These are phyloP conservation scores for Hemerocallis citrina DNA, from an alignment of 106 monocot genomes.

Conservation along the genomic window DNA sequence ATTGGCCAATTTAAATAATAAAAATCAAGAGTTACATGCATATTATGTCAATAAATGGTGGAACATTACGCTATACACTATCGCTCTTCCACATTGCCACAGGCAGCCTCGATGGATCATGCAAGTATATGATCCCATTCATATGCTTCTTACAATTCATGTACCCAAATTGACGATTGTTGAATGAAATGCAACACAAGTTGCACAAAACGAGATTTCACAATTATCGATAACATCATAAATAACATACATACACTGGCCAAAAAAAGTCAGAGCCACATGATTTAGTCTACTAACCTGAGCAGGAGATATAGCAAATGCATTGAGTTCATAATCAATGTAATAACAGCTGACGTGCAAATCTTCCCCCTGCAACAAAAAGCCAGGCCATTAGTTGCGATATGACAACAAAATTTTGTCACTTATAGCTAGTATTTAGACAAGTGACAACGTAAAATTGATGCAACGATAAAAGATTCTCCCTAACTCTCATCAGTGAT, in stretches of 20 bases:
- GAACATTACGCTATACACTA: too few relatives aligned
- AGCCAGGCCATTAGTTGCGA: not conserved
- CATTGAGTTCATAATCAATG: constrained; percentile 65
- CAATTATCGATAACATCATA: not conserved
- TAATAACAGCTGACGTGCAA: constrained; percentile 82
- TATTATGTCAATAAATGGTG: too few relatives aligned
- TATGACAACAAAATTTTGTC: not conserved
- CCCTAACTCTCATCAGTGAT: too few relatives aligned
- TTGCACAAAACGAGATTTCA: not conserved
- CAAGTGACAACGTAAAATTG: too few relatives aligned
- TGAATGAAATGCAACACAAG: not conserved
- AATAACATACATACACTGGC: not conserved
- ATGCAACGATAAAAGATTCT: too few relatives aligned
- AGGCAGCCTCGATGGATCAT: too few relatives aligned
- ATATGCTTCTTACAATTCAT: not conserved
- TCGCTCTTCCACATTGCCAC: too few relatives aligned
- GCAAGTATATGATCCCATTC: too few relatives aligned
- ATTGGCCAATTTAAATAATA: too few relatives aligned
- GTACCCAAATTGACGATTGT: not conserved
- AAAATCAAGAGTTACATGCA: too few relatives aligned
- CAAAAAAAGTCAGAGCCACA: not conserved
- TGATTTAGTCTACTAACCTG: constrained; percentile 37
- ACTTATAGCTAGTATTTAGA: too few relatives aligned
- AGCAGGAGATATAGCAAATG: constrained; percentile 73
- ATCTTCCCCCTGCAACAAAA: constrained; percentile 57